Evolutionary conservation across 192 early-diverging fungal genomes (phyloP).

Genomic region (Entomortierella chlamydospora): DNA sequence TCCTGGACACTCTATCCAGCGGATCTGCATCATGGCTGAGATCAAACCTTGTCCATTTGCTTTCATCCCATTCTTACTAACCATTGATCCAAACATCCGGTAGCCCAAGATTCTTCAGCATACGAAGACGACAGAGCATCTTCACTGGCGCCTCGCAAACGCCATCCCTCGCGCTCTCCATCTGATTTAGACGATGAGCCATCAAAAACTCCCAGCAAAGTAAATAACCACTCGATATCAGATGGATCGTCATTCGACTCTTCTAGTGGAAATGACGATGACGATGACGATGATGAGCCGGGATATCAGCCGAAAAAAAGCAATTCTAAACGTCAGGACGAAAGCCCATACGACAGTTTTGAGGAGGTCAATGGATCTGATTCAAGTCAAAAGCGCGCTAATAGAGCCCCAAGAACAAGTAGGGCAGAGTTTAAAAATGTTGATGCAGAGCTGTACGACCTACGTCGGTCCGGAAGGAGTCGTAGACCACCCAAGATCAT

Average conservation of each 20-base stretch:
- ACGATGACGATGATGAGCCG: constrained; percentile 46
- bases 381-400: constrained; percentile 34
- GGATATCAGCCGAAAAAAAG: constrained; percentile 14
- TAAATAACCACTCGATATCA: constrained; percentile 26
- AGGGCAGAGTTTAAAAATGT: constrained; percentile 37
- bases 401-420: constrained; percentile 58
- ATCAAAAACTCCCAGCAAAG: not conserved
- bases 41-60: not conserved
- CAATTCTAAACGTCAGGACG: constrained; percentile 29
- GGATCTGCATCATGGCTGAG: not conserved
- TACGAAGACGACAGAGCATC: constrained; percentile 44
- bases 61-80: not conserved
- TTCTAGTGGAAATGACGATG: constrained; percentile 33
- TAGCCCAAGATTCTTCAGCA: constrained; percentile 53
- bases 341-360: constrained; percentile 56
- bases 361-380: constrained; percentile 54
- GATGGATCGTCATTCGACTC: constrained; percentile 43
- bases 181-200: constrained; percentile 19
- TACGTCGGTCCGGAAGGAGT: constrained; percentile 69
- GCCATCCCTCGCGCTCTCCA: constrained; percentile 3
- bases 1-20: not conserved
- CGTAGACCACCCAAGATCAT: constrained; percentile 47
- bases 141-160: constrained; percentile 20
- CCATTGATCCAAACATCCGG: not conserved
- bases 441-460: constrained; percentile 75